Conservation (phyloP, 2,329 filamentous ascomycete species). For the Aspergillus felis region DNA sequence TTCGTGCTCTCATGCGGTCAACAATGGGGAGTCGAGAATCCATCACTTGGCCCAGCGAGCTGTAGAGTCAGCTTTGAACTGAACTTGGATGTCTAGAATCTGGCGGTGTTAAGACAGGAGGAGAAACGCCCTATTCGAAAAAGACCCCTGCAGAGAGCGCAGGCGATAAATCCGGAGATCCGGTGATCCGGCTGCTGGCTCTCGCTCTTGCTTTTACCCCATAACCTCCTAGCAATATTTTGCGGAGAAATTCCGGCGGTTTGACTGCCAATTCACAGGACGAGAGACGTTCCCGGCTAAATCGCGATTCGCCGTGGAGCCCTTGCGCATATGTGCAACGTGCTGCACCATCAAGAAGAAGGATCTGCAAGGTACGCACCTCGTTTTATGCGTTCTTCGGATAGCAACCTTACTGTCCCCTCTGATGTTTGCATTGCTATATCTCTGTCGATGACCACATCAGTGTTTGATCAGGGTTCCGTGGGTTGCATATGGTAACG, state of each 20-base stretch:
- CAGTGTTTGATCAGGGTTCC: neutral
- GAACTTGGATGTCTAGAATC: neutral
- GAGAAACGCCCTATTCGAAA: neutral
- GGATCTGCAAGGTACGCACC: constrained; percentile 2
- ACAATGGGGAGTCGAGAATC: neutral
- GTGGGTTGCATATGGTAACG: neutral
- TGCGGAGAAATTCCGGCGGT: neutral
- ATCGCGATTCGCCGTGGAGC: neutral
- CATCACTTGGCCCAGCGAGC: neutral
- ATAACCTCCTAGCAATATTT: neutral
- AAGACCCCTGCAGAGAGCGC: neutral
- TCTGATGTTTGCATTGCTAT: neutral
- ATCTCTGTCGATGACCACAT: neutral
- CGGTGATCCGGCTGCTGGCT: neutral
- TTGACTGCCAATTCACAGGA: neutral
- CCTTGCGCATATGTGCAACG: neutral
- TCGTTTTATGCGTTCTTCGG: neutral
- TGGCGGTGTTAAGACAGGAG: too few species aligned
- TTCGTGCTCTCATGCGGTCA: neutral
- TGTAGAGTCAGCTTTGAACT: neutral
- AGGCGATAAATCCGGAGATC: neutral
- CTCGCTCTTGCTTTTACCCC: neutral
- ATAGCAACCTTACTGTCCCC: neutral
- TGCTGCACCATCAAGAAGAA: neutral
- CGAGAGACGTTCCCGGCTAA: constrained; percentile 3